A percentile compares a stretch with the other conserved stretches of the same genome.
Evolutionary conservation across 257 asterid species (phyloP).

Genomic region (Solanum piurae): DNA sequence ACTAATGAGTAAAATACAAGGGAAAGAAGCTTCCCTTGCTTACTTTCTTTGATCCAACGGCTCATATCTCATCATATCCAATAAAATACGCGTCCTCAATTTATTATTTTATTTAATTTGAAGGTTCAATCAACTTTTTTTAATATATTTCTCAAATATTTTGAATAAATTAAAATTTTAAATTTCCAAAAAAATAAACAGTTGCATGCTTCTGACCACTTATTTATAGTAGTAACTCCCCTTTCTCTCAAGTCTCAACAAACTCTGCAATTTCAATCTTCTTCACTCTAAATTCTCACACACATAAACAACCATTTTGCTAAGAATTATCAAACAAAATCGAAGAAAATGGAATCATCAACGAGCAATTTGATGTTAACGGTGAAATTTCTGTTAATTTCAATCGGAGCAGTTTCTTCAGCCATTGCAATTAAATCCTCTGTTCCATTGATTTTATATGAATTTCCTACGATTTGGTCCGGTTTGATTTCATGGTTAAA

Average conservation of each 20-base stretch:
- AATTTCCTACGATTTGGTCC: conserved; percentile 3
- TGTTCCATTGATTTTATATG: conserved; percentile 22
- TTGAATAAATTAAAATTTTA: too few relatives aligned
- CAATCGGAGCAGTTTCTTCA: conserved; percentile 36
- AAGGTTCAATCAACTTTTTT: too few relatives aligned
- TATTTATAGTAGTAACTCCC: not conserved
- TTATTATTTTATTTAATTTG: too few relatives aligned
- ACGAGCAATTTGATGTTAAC: conserved; percentile 21
- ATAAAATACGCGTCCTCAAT: too few relatives aligned
- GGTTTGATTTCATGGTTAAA: conserved; percentile 5
- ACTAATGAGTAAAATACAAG: too few relatives aligned
- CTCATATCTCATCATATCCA: too few relatives aligned
- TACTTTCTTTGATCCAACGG: too few relatives aligned
- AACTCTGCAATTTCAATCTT: not conserved
- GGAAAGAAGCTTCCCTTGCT: too few relatives aligned
- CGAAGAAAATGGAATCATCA: not conserved
- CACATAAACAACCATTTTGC: not conserved
- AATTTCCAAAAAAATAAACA: too few relatives aligned
- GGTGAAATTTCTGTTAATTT: conserved; percentile 38
- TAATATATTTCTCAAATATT: too few relatives aligned
- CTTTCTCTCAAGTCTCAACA: not conserved
- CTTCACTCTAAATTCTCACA: not conserved
- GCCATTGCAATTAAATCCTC: conserved; percentile 27
- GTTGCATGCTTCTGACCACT: not conserved
- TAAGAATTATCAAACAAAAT: not conserved